Percentiles rank a stretch among this genome's conserved stretches.
phyloP scores from a whole-genome alignment of 164 flowering plant species.

The Magnolia officinalis region DNA sequence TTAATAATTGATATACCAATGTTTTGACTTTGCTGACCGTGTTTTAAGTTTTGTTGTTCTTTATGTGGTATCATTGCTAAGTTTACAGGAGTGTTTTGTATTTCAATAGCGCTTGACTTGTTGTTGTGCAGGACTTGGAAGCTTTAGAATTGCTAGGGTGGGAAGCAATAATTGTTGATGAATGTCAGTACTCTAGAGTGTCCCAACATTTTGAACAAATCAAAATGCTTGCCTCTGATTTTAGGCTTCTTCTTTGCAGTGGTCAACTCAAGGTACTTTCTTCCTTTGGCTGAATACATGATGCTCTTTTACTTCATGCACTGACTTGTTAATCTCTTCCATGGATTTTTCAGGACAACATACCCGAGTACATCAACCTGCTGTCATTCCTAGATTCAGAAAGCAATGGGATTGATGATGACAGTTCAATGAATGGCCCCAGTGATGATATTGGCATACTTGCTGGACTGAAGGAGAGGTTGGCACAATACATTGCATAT shows the following conservation, averaged over 20 bases:
- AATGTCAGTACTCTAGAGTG: conserved; percentile 37
- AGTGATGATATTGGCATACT: conserved; percentile 25
- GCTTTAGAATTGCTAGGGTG: conserved; percentile 40
- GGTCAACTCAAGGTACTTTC: conserved; percentile 49
- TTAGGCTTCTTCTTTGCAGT: conserved; percentile 48
- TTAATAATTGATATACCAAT: background rate
- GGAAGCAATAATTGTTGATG: conserved; percentile 67
- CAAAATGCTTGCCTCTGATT: conserved; percentile 35
- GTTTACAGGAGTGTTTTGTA: background rate
- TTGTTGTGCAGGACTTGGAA: conserved; percentile 58
- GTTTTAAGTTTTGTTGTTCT: background rate
- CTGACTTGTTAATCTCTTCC: background rate
- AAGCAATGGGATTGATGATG: conserved; percentile 6
- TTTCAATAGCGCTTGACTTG: background rate
- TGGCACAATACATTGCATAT: conserved; percentile 36
- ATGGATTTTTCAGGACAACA: conserved; percentile 45
- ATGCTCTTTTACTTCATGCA: background rate
- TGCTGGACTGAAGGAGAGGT: conserved; percentile 40
- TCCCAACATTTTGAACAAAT: conserved; percentile 36
- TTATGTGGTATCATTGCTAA: background rate
- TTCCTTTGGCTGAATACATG: conserved; percentile 7
- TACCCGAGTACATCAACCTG: conserved; percentile 39
- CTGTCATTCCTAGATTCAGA: conserved; percentile 46
- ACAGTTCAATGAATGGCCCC: conserved; percentile 18
- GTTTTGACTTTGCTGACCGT: background rate